Conservation (phyloP, 805 yeast genomes). For the Wickerhamiella nectarea region DNA sequence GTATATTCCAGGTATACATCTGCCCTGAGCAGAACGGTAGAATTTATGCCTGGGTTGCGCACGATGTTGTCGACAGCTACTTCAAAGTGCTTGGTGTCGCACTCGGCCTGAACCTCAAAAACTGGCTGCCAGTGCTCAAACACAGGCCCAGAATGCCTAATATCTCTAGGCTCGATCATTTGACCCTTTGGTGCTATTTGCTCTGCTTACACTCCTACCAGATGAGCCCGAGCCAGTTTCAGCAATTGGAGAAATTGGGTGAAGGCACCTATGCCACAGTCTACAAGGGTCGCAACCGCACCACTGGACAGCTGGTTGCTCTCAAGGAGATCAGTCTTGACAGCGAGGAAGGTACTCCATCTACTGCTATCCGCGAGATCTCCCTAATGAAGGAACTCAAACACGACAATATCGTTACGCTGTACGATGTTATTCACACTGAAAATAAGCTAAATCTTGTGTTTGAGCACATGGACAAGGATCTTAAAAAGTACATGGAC, state of each 20-base stretch:
- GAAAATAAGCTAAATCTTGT: conserved; percentile 91
- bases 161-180: conserved; percentile 24
- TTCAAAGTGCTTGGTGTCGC: conserved; percentile 38
- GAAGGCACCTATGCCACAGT: conserved; percentile 99
- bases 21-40: conserved; percentile 80
- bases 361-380: conserved; percentile 93
- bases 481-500: conserved; percentile 91
- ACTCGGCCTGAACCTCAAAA: conserved; percentile 26
- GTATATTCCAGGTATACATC: conserved; percentile 38
- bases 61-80: conserved; percentile 69
- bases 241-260: conserved; percentile 57
- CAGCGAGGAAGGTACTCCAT: conserved; percentile 96
- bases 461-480: conserved; percentile 86
- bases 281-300: conserved; percentile 78
- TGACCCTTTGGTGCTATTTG: neutral
- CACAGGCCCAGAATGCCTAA: conserved; percentile 32
- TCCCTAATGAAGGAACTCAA: conserved; percentile 89
- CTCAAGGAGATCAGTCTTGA: conserved; percentile 88
- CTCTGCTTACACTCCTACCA: too few species aligned
- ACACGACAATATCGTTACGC: conserved; percentile 81
- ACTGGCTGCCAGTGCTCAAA: conserved; percentile 55
- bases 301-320: conserved; percentile 83
- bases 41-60: conserved; percentile 76
- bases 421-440: conserved; percentile 92
- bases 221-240: conserved; percentile 24